Percentiles rank a stretch among this genome's conserved stretches.
These are phyloP conservation scores for Fomitopsis serialis DNA, from an alignment of 768 basidiomycete species.

Conservation along the genomic window DNA sequence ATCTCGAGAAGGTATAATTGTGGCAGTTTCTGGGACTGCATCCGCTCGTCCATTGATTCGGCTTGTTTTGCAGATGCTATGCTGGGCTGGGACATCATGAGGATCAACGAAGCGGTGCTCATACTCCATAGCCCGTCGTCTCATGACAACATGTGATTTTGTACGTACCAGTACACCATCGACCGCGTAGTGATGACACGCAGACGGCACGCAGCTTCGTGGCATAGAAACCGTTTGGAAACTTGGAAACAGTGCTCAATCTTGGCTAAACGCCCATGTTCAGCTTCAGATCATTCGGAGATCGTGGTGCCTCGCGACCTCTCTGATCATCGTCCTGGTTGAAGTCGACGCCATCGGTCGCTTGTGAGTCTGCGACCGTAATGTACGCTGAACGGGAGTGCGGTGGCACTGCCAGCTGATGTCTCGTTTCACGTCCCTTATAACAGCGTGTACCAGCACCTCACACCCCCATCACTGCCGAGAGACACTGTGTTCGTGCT, in stretches of 20 bases:
- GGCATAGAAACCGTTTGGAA: too few species aligned
- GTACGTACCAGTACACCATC: not conserved
- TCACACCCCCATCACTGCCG: constrained; percentile 6
- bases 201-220: not conserved
- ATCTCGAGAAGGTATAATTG: too few species aligned
- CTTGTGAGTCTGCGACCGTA: constrained; percentile 2
- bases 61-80: not conserved
- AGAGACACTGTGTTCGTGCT: constrained; percentile 14
- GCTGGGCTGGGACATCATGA: not conserved
- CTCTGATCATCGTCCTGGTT: constrained; percentile 24
- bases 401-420: constrained; percentile 18
- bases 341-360: constrained; percentile 4
- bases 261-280: not conserved
- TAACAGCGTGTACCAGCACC: constrained; percentile 25
- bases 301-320: constrained; percentile 29
- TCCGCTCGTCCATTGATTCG: too few species aligned
- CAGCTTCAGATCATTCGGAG: constrained; percentile 5
- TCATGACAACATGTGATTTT: not conserved
- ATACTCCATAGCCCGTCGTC: not conserved
- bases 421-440: constrained; percentile 22
- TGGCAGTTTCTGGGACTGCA: too few species aligned
- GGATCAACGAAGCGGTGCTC: not conserved
- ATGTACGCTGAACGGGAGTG: constrained; percentile 5
- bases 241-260: too few species aligned
- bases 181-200: not conserved